phyloP scores from a whole-genome alignment of 2,329 filamentous ascomycete species.

The Lecanosticta acicola region DNA sequence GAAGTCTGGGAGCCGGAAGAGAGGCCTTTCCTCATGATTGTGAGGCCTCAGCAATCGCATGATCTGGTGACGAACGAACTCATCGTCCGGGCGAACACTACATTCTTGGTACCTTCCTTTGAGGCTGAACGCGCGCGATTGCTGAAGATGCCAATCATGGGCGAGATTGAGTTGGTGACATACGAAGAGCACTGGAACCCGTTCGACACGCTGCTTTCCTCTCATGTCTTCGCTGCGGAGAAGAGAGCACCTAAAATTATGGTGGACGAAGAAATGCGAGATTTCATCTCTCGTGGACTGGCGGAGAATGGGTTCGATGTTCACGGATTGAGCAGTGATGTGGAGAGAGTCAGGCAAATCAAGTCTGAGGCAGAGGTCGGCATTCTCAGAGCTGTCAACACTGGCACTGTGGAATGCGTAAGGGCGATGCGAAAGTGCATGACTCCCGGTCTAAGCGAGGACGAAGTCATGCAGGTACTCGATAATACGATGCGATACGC shows the following conservation, averaged over 20 bases:
- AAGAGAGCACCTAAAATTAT: slow-evolving; percentile 44
- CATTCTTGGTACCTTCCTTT: slow-evolving; percentile 55
- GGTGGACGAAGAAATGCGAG: slow-evolving; percentile 60
- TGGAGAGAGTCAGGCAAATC: slow-evolving; percentile 54
- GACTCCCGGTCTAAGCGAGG: slow-evolving; percentile 53
- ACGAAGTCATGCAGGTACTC: slow-evolving; percentile 52
- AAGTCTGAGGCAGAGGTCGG: slow-evolving; percentile 54
- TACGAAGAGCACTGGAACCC: slow-evolving; percentile 64
- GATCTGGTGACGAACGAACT: slow-evolving; percentile 30
- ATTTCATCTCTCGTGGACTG: slow-evolving; percentile 57
- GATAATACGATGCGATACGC: slow-evolving; percentile 51
- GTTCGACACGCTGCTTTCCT: slow-evolving; percentile 48
- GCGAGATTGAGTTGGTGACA: slow-evolving; percentile 49
- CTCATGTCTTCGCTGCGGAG: slow-evolving; percentile 7
- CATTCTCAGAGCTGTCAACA: slow-evolving; percentile 57
- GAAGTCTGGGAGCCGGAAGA: slow-evolving; percentile 62
- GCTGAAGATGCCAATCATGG: slow-evolving; percentile 52
- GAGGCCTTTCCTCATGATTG: slow-evolving; percentile 57
- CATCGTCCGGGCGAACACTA: slow-evolving; percentile 48
- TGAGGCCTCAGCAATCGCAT: slow-evolving; percentile 43
- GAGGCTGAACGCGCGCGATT: slow-evolving; percentile 56
- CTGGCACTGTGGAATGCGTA: slow-evolving; percentile 57
- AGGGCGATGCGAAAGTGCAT: slow-evolving; percentile 53
- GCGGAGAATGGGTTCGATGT: slow-evolving; percentile 51
- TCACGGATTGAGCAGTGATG: slow-evolving; percentile 49